Evolutionary conservation across 1,139 yeast genomes (phyloP).

Genomic region (Saccharomyces hybrid): DNA sequence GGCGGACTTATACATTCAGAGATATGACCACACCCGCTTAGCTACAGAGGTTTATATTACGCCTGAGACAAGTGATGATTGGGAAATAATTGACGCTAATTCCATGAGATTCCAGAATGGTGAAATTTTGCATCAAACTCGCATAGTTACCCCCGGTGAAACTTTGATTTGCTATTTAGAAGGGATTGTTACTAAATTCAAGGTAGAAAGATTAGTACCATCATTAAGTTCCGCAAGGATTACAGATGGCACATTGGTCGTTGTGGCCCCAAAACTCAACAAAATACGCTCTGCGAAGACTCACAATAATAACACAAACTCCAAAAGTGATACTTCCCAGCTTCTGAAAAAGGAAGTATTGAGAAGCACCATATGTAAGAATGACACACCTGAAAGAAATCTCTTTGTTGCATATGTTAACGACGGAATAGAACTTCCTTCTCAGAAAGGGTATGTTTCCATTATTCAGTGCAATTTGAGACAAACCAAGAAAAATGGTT

Average conservation of each 20-base stretch:
- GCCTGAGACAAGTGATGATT: conserved; percentile 70
- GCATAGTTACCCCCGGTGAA: conserved; percentile 62
- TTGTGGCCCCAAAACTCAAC: conserved; percentile 71
- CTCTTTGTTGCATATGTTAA: neutral
- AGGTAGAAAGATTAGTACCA: conserved; percentile 57
- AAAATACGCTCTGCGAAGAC: conserved; percentile 27
- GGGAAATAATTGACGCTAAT: conserved; percentile 86
- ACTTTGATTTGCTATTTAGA: conserved; percentile 60
- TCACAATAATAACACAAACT: neutral
- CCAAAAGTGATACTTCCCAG: neutral
- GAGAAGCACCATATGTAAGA: neutral
- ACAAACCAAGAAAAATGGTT: neutral
- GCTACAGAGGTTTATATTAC: conserved; percentile 66
- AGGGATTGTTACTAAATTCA: conserved; percentile 50
- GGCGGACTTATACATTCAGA: conserved; percentile 32
- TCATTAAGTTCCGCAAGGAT: conserved; percentile 45
- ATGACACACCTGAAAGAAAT: neutral
- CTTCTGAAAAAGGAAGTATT: neutral
- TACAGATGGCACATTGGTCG: conserved; percentile 67
- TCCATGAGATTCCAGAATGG: conserved; percentile 70
- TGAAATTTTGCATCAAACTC: conserved; percentile 60
- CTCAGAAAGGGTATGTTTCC: neutral
- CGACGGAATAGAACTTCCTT: neutral
- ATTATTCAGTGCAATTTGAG: neutral
- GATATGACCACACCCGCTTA: conserved; percentile 39